Evolutionary conservation across 768 basidiomycete genomes (phyloP), one percentile per base, ranked within the genome.

Genomic region (Phanerodontia chrysosporium): DNA sequence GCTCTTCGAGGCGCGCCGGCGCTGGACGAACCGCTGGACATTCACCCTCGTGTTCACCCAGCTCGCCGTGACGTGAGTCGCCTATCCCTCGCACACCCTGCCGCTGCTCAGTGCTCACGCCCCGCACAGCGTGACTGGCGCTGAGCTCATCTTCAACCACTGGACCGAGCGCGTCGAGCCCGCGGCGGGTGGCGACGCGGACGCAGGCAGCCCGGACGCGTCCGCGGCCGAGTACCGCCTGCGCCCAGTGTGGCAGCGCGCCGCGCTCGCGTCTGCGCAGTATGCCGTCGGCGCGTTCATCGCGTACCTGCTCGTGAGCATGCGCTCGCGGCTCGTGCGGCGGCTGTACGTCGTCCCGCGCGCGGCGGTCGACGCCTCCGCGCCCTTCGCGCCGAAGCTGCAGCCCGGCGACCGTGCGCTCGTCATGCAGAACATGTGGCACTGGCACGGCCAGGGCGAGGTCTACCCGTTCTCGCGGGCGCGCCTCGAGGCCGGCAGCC

Each of bases 1-100:
- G 1, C 45, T 70, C 1, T 69, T 67, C 49, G 66, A 69, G 14
- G 56, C 61, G 27, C 67, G 55, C 32, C 60, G 67, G 62, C 66
- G 8, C 66, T 67, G 67, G 69, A 64, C 65, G 61, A 64, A 7
- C 8, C 39, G 39, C 39, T 70, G 65, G 64, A 67, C 67, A 6
- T 67, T 61, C 42, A 56, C 63, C 44, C 52, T 70, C n/a, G 63
- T 67, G 10, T 42, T 55, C 1, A 60, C 64, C 16, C 65, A 69
- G 45, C 24, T 68, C 28, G 53, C 64, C 22, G 45, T 65, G 44
- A 66, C 64, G 69, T 70, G 29, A 53, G 69, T 66, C 44, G 29
- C 27, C 2, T 39, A 8, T 24, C 39, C 42, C 18, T 13, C 53
- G 30, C 51, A 21, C 6, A 3, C 39, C 4, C 39, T 9, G 18